Percentiles rank a stretch among this genome's conserved stretches.
Evolutionary conservation across 768 basidiomycete genomes (phyloP).

Genomic region (Hericium rajendrae): DNA sequence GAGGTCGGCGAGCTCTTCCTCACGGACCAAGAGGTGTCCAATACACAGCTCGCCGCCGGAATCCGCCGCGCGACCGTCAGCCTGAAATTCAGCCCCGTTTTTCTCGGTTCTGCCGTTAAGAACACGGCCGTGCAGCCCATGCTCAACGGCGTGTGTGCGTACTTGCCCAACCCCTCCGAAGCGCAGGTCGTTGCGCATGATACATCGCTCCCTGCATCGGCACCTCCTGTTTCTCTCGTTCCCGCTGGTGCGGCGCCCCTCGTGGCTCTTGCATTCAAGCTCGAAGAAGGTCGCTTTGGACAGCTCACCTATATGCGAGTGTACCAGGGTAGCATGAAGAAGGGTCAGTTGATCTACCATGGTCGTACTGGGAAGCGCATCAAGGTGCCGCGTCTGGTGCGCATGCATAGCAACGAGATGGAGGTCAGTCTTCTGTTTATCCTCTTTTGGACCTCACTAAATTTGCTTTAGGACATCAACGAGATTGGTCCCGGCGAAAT

Average conservation of each 20-base stretch:
- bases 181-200: conserved; percentile 74
- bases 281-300: conserved; percentile 95
- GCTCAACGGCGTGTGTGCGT: conserved; percentile 91
- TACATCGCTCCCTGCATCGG: conserved; percentile 50
- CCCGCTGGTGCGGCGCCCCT: conserved; percentile 84
- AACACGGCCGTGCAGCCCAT: conserved; percentile 93
- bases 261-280: conserved; percentile 93
- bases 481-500: conserved; percentile 96
- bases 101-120: conserved; percentile 94
- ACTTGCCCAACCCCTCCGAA: conserved; percentile 85
- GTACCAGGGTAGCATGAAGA: conserved; percentile 90
- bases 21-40: conserved; percentile 69
- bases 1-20: conserved; percentile 87
- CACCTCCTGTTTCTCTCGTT: conserved; percentile 64
- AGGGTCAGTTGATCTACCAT: conserved; percentile 79
- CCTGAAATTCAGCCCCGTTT: conserved; percentile 92
- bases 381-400: conserved; percentile 90
- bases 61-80: conserved; percentile 83
- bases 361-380: conserved; percentile 93
- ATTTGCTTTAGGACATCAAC: conserved; percentile 69
- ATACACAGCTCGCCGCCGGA: conserved; percentile 67
- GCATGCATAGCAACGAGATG: conserved; percentile 99
- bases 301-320: conserved; percentile 98
- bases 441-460: not conserved
- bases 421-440: conserved; percentile 46